phyloP scores from a whole-genome alignment of 176 grass and related monocot species.

The Avena atlantica region DNA sequence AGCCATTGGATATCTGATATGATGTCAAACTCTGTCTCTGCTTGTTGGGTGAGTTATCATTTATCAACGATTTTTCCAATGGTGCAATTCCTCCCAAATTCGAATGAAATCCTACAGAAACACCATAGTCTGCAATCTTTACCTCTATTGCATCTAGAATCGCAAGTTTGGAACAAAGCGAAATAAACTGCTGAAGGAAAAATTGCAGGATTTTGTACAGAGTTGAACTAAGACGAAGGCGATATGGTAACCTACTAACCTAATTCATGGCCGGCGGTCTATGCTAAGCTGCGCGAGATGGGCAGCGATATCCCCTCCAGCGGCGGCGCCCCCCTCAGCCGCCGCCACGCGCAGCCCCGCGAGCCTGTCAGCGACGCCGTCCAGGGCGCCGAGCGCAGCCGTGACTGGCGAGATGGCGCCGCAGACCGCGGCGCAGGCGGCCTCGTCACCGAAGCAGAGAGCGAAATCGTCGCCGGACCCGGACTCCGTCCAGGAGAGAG shows the following conservation, averaged over 20 bases:
- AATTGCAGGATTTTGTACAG: not conserved
- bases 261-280: constrained; percentile 17
- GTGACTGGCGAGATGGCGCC: constrained; percentile 32
- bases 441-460: constrained; percentile 45
- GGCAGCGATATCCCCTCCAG: constrained; percentile 24
- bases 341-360: constrained; percentile 37
- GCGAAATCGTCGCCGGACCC: constrained; percentile 34
- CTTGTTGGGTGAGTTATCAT: not conserved
- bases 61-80: not conserved
- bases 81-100: not conserved
- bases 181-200: not conserved
- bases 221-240: not conserved
- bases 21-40: not conserved
- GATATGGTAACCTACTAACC: not conserved
- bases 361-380: constrained; percentile 37
- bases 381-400: constrained; percentile 8
- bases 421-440: constrained; percentile 38
- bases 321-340: not conserved
- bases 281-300: constrained; percentile 40
- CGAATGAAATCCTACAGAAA: not conserved
- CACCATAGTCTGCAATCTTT: not conserved
- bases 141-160: not conserved
- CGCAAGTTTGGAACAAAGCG: not conserved
- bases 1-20: not conserved
- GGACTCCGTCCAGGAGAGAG: constrained; percentile 41